Percentiles rank a stretch among this genome's conserved stretches.
Evolutionary conservation across 805 yeast species (phyloP).

Genomic region (Groenewaldozyma tartarivorans): DNA sequence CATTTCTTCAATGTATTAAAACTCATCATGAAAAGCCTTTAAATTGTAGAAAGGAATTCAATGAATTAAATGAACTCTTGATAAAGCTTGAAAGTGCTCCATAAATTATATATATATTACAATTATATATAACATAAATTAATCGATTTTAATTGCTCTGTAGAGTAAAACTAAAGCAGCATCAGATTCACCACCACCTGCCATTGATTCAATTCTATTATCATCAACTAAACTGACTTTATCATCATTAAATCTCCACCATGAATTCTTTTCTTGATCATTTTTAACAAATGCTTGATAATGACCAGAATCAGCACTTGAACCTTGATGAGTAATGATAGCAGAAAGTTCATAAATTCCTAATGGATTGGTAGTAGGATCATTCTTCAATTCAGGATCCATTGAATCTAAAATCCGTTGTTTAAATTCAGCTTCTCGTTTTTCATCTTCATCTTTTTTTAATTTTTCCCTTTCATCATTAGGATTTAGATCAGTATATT

Average conservation of each 20-base stretch:
- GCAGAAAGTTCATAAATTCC: slow-evolving; percentile 78
- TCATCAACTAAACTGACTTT: slow-evolving; percentile 68
- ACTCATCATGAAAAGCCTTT: slow-evolving; percentile 24
- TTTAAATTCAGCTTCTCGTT: slow-evolving; percentile 19
- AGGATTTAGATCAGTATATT: slow-evolving; percentile 26
- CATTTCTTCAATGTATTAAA: slow-evolving; percentile 23
- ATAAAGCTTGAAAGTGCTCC: not conserved
- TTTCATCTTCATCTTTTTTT: slow-evolving; percentile 21
- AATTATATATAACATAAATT: not conserved
- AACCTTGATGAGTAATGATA: slow-evolving; percentile 87
- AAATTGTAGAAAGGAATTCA: slow-evolving; percentile 25
- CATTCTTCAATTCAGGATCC: slow-evolving; percentile 34
- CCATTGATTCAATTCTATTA: slow-evolving; percentile 72
- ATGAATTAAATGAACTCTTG: slow-evolving; percentile 16
- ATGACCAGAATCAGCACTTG: slow-evolving; percentile 95
- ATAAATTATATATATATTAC: too few species aligned
- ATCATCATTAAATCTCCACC: slow-evolving; percentile 97
- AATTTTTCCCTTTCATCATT: not conserved
- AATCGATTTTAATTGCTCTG: slow-evolving; percentile 39
- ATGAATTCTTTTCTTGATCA: slow-evolving; percentile 48
- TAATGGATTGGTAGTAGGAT: slow-evolving; percentile 68
- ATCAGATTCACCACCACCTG: slow-evolving; percentile 98
- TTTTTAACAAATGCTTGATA: slow-evolving; percentile 85
- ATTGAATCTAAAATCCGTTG: slow-evolving; percentile 22
- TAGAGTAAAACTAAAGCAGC: slow-evolving; percentile 84